Evolutionary conservation across 2,329 filamentous ascomycete genomes (phyloP), one percentile per base, ranked within the genome.

Genomic region (Rugonectria rugulosa): DNA sequence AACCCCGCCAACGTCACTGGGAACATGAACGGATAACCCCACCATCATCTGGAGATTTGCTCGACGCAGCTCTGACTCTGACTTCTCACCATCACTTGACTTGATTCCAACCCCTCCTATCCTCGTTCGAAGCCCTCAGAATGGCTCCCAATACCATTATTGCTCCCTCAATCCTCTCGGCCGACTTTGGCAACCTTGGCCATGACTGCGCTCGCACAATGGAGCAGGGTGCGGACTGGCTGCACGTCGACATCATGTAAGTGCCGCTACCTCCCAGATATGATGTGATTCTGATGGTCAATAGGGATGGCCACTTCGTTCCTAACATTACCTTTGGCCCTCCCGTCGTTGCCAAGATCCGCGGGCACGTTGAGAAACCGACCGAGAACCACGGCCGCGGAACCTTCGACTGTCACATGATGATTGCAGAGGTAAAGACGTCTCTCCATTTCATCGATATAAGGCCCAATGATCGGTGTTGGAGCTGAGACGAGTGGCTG

Each of bases 371-470:
- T 68, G 88, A 91, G 53, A 82, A 83, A 65, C 93, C 92, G 3
- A 81, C 81, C 34, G 79, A 83, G 46, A 83, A 83, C 27, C 81
- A 89, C 64, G 92, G 90, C 48, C 90, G 88, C 67, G 95, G 95
- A 59, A 98, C 94, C 12, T 99, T 99, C 73, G 95, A 99, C 77
- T 99, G 95, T 83, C 95, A 99, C 78, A 98, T 99, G 95, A 99
- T 99, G 95, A 96, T 99, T 72, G 88, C 92, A 69, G 94, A 99
- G 89, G 91, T 94, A 81, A 66, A 77, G 7, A 12, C 48, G 10
- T 40, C 32, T 24, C 49, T 26, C 21, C 14, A 6, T 12, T 10
- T 6, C 7, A 14, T 20, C 11, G 14, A 36, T n/a, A 19, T 19
- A 8, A 9, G 34, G 10, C 15, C 12, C 5, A 12, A 49, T 4